phyloP scores from a whole-genome alignment of 2,329 filamentous ascomycete genomes.

The Diplocarpon rosae region DNA sequence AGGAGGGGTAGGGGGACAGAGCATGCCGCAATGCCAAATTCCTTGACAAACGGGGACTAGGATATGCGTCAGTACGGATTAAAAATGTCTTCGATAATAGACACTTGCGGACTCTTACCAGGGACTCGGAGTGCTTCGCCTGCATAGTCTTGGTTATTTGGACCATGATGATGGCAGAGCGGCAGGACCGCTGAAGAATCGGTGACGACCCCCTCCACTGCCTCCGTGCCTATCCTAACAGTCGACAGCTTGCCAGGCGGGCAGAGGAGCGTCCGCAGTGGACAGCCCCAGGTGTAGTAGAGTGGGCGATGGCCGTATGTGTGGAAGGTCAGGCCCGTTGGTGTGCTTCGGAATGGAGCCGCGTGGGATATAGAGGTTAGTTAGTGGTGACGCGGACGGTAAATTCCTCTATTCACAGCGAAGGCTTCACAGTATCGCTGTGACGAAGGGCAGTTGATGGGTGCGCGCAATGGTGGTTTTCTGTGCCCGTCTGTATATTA shows the following conservation, averaged over 20 bases:
- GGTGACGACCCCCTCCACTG: slow-evolving; percentile 43
- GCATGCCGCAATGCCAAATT: slow-evolving; percentile 64
- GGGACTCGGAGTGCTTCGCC: slow-evolving; percentile 54
- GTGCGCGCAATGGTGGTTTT: slow-evolving; percentile 1
- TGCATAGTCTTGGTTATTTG: slow-evolving; percentile 59
- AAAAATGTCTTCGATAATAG: too few species aligned
- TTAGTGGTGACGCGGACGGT: slow-evolving; percentile 5
- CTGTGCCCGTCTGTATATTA: neutral
- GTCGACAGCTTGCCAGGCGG: slow-evolving; percentile 22
- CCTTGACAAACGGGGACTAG: slow-evolving; percentile 78
- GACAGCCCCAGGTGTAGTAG: slow-evolving; percentile 24
- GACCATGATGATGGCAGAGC: slow-evolving; percentile 50
- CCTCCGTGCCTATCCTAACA: slow-evolving; percentile 17
- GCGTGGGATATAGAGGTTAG: slow-evolving; percentile 11
- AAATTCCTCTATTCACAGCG: slow-evolving; percentile 7
- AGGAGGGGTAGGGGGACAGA: slow-evolving; percentile 63
- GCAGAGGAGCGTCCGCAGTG: slow-evolving; percentile 27
- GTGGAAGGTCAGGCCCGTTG: neutral
- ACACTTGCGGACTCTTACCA: slow-evolving; percentile 35
- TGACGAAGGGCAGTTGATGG: slow-evolving; percentile 2
- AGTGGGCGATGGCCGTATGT: slow-evolving; percentile 9
- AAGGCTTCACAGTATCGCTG: neutral
- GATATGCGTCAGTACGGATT: slow-evolving; percentile 10
- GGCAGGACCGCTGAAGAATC: slow-evolving; percentile 42
- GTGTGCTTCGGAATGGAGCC: slow-evolving; percentile 7